Base-by-base conservation (phyloP, 257 asterid genomes). In the Scutellaria baicalensis region DNA sequence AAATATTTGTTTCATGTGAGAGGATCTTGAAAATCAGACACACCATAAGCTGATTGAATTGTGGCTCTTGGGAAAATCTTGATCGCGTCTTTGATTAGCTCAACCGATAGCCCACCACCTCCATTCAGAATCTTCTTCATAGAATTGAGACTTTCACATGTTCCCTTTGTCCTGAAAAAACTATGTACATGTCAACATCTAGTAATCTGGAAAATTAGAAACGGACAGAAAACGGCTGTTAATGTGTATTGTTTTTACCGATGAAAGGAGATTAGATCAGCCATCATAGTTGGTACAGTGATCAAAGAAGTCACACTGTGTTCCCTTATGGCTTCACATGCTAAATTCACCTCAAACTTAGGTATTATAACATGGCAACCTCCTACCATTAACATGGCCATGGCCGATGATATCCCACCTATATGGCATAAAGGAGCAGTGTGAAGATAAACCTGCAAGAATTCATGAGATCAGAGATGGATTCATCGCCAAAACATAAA, bases 391-490 rank as follows among this genome's bases (percentile, higher is more conserved):
- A 93, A 68, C 86, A 85, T 47, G 68, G 98, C 96, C 84, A 93
- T 38, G 38, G 98, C 97, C 6, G 98, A 89, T 42, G 98, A 90
- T 72, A 93, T 85, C 35, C 98, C 98, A 23, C 98, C 98, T 52
- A 93, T 87, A 78, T 93, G 98, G 81, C 98, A 93, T 49, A 91
- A 51, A 0, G 97, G 96, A 58, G 93, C 89, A 5, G 95, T 89
- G 77, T 93, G 97, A 66, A 93, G 79, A 77, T 88, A 90, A 7
- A 93, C 84, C 98, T 93, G 76, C 48, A 70, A 60, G 17, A 70
- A 18, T 39, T 50, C 18, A 23, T 12, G 20, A 23, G 11, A 43
- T 27, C 8, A 42, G 20, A 27, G 33, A 27, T 27, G 33, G 33
- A 27, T 27, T 27, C 33, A 27, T 27, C 33, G 4, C 33, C 33